Conservation (phyloP, 768 basidiomycete species). For the Trametes villosa region DNA sequence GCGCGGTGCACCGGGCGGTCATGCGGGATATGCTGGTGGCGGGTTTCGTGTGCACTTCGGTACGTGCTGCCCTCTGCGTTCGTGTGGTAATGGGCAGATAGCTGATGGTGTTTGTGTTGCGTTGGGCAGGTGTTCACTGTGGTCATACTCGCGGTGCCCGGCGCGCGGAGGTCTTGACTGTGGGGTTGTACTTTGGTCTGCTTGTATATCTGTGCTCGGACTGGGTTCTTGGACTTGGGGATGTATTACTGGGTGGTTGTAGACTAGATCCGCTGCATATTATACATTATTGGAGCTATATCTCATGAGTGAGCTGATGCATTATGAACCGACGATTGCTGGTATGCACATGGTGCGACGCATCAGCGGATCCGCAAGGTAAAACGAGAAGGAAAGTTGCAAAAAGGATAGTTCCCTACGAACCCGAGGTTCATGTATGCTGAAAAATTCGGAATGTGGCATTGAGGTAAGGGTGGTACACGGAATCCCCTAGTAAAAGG, state of each 20-base stretch:
- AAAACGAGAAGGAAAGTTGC: no score
- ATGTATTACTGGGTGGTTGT: no score
- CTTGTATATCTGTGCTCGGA: no score
- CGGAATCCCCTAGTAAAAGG: slow-evolving; percentile 34
- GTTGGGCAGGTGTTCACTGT: slow-evolving; percentile 7
- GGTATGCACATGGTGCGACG: no score
- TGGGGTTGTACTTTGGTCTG: no score
- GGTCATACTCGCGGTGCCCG: slow-evolving; percentile 18
- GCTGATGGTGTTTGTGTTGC: background rate
- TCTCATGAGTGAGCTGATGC: no score
- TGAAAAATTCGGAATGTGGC: slow-evolving; percentile 25
- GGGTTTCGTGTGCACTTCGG: slow-evolving; percentile 27
- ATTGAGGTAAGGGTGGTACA: slow-evolving; percentile 23
- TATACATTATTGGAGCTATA: no score
- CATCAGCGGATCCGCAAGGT: no score
- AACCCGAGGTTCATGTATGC: slow-evolving; percentile 19
- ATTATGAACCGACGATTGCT: no score
- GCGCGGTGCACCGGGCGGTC: slow-evolving; percentile 37
- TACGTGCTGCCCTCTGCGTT: background rate
- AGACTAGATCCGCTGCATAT: slow-evolving; percentile 7
- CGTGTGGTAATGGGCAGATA: background rate
- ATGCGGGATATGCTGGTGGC: slow-evolving; percentile 35
- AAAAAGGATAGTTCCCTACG: background rate
- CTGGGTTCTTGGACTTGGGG: no score
- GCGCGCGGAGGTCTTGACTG: background rate